Evolutionary conservation across 2,329 filamentous ascomycete species (phyloP), one percentile per base, ranked within the genome.

Genomic region (Ascochyta lentis): DNA sequence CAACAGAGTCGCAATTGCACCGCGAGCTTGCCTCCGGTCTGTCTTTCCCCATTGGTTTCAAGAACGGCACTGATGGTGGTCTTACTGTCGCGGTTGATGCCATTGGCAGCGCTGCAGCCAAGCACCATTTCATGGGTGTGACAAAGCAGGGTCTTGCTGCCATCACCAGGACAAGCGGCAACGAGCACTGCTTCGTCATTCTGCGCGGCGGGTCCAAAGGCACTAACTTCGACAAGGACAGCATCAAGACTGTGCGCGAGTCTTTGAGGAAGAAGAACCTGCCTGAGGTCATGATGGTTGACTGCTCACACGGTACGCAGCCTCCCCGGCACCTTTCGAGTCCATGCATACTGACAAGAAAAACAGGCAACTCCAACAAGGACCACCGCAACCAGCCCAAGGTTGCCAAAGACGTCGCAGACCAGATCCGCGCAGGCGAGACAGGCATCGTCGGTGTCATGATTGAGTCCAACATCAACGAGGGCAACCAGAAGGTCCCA

Each of bases 41-140:
- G 49, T 96, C 91, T 54, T 98, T 97, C 89, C 95, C 95, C 22
- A 93, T 99, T 65, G 95, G 95, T 56, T 99, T 97, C 89, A 99
- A 99, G 87, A 99, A 99, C 79, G 95, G 95, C 59, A 99, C 95
- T 23, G 95, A 99, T 71, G 95, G 95, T 38, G 92, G 89, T 67
- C 81, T 99, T 53, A 87, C 86, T 26, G 93, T 98, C 19, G 93
- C 94, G 19, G 96, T 98, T 69, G 95, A 99, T 75, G 95, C 95
- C 31, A 97, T 98, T 74, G 95, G 94, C 40, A 76, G 78, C 27
- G 90, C 90, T 1, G 87, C 89, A 54, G 84, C 89, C n/a, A 88
- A 85, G 77, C 95, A 99, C 78, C 94, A 97, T 82, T 99, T 99
- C 83, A 90, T 99, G 84, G 94, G 93, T 78, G 95, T 99, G 45